Evolutionary conservation across 352 stramenopile genomes (phyloP), one percentile per base, ranked within the genome.

Genomic region (Phytopythium litorale): DNA sequence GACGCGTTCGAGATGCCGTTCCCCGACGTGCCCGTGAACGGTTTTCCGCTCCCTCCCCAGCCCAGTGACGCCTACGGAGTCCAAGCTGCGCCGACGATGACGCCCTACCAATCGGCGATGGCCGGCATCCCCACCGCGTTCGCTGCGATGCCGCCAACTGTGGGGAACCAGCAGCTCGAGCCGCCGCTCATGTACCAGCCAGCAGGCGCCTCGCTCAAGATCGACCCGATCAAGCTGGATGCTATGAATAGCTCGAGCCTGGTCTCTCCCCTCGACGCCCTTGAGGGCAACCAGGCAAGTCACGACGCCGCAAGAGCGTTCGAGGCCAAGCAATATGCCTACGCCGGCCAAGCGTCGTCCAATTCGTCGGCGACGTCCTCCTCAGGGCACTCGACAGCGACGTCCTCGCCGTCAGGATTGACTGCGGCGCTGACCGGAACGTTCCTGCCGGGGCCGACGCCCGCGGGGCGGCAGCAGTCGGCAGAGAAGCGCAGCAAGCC

Each of bases 321-420:
- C 25, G 30, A 58, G 13, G 48, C 65, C 43, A 57, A 67, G 53
- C 55, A 54, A 18, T 28, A 66, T n/a, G 42, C 58, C 2, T 59
- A 66, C 15, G 58, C 63, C 21, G 52, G 21, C 21, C 45, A 58
- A 18, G 57, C 70, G 9, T 51, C 59, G 18, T 55, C 40, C 21
- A 66, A 54, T 23, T 66, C 67, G n/a, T 72, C 64, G 60, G 66
- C 66, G 42, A 56, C 65, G 7, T 75, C 68, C 28, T 75, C 65
- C 1, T 75, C 68, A 21, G 61, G 54, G 0, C 67, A 67, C 51
- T 71, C 68, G 25, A 64, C 52, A 6, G 60, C 63, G 18, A 63
- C 52, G 25, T 68, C 64, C 43, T 75, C 68, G 11, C 65, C 68
- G 25, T 50, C 48, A 12, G 46, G 40, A 12, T 45, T 49, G 33